Base-by-base conservation (phyloP, 257 asterid species). In the Buddleja alternifolia region DNA sequence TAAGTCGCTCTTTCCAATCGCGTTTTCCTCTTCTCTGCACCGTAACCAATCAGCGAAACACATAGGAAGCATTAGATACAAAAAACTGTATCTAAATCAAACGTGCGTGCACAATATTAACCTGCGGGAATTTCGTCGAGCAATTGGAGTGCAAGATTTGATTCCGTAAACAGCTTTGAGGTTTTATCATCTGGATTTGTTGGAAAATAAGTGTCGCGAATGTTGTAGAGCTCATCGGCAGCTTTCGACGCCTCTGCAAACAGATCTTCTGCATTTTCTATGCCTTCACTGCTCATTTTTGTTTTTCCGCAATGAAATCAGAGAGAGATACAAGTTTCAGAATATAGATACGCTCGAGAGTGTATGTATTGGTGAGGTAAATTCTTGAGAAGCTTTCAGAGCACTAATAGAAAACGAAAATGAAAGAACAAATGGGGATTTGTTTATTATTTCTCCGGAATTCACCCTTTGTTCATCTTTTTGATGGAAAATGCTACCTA, bases 51-150 rank as follows among this genome's bases (percentile, higher is more conserved):
- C 70, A 78, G 56, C 10, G 9, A 21, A 65, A 15, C 64, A 69
- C 1, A 16, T 7, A 61, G 37, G 37, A 10, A 29, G 8, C 6
- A 63, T 47, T 48, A 25, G 44, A 65, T 65, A 75, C 34, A 39
- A 20, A 34, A 32, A 10, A 6, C 32, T n/a, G 21, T 2, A 66
- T 16, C 61, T 8, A 37, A 29, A 41, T 1, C 12, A 54, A 66
- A 0, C 15, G n/a, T 23, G 25, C 4, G 14, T 14, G 48, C 48
- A 29, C 46, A 48, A 53, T 16, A 40, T 51, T 34, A 45, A 71
- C 98, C 97, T 37, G 67, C 79, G 42, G 98, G 97, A 36, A 90
- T 82, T 59, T 76, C 61, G 57, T 88, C 93, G 80, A 87, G 90
- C 71, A 80, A 9, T 58, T 83, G 82, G 69, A 83, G 86, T 51